phyloP scores from a whole-genome alignment of 768 basidiomycete genomes.

The Serendipita sp. region DNA sequence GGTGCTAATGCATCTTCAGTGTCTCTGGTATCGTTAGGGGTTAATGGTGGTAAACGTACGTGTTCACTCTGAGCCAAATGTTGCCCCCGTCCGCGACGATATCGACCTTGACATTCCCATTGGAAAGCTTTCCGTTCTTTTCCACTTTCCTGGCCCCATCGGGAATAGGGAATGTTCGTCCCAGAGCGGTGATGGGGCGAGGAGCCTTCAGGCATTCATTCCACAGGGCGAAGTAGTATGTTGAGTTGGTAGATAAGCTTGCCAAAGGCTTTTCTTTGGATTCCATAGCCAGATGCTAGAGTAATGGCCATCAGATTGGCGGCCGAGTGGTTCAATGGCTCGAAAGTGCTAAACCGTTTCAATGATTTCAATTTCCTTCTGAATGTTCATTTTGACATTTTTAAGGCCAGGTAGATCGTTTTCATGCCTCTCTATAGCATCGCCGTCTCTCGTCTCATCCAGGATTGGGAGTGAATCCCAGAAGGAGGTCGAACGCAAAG shows the following conservation, averaged over 20 bases:
- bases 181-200: constrained; percentile 39
- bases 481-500: not conserved
- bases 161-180: constrained; percentile 31
- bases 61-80: constrained; percentile 74
- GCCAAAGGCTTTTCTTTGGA: not conserved
- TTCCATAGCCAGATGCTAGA: constrained; percentile 1
- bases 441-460: constrained; percentile 5
- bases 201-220: constrained; percentile 51
- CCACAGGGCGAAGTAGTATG: constrained; percentile 70
- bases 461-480: constrained; percentile 3
- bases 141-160: not conserved
- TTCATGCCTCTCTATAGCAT: not conserved
- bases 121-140: not conserved
- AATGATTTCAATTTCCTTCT: constrained; percentile 5
- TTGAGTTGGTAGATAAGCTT: constrained; percentile 43
- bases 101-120: constrained; percentile 50
- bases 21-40: not conserved
- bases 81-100: constrained; percentile 59
- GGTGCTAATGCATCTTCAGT: constrained; percentile 29
- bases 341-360: not conserved
- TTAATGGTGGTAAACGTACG: constrained; percentile 33
- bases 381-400: constrained; percentile 4
- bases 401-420: not conserved
- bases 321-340: not conserved
- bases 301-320: not conserved